These are phyloP conservation scores for Aureobasidium sp. DNA, from an alignment of 2,329 filamentous ascomycete genomes.

Conservation along the genomic window DNA sequence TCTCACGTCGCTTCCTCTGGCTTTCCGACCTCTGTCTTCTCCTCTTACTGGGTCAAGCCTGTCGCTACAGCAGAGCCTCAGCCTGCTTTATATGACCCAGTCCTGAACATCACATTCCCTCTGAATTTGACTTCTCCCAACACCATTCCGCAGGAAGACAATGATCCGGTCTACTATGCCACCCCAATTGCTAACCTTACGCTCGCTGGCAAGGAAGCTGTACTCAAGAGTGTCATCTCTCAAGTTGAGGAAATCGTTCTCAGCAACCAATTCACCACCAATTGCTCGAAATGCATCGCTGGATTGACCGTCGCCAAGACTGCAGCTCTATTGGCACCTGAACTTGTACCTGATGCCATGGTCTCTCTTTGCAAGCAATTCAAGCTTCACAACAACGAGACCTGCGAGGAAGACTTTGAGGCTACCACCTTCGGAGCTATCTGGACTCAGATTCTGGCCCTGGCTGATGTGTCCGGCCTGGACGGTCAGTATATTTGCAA, in stretches of 20 bases:
- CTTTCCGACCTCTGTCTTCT: conserved; percentile 44
- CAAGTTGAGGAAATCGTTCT: conserved; percentile 40
- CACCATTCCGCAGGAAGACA: conserved; percentile 39
- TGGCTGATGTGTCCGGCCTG: conserved; percentile 44
- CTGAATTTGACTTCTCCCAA: conserved; percentile 47
- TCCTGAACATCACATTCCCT: conserved; percentile 44
- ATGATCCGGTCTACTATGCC: conserved; percentile 45
- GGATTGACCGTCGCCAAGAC: conserved; percentile 43
- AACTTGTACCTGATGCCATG: conserved; percentile 42
- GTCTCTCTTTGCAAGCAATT: conserved; percentile 43
- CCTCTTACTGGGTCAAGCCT: conserved; percentile 41
- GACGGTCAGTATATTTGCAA: conserved; percentile 52
- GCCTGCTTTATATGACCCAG: conserved; percentile 44
- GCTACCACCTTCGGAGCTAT: conserved; percentile 43
- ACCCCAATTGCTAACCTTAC: conserved; percentile 38
- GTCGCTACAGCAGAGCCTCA: conserved; percentile 43
- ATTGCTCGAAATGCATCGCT: conserved; percentile 47
- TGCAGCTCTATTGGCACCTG: conserved; percentile 42
- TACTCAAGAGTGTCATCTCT: conserved; percentile 35
- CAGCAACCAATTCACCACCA: conserved; percentile 28
- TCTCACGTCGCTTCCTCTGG: conserved; percentile 37
- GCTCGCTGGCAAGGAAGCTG: conserved; percentile 28
- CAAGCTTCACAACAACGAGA: conserved; percentile 36
- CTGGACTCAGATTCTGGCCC: conserved; percentile 49
- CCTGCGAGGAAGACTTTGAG: conserved; percentile 41